Conservation (phyloP, 306 rosid genomes). For the Malus sieversii region DNA sequence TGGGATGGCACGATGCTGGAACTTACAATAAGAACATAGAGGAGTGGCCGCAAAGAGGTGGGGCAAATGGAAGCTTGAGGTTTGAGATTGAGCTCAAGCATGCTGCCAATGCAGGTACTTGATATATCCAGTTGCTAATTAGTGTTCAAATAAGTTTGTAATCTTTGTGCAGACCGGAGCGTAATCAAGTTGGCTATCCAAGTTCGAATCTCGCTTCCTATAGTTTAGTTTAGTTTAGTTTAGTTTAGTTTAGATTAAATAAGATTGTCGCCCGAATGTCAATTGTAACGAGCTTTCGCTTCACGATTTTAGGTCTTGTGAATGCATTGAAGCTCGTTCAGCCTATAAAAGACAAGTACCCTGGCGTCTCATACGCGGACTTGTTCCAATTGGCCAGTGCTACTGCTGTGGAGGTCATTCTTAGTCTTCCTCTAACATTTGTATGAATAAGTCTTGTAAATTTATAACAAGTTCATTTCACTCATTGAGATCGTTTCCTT, state of each 20-base stretch:
- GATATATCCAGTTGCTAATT: neutral
- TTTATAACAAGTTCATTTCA: conserved; percentile 1
- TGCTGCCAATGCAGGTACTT: conserved; percentile 89
- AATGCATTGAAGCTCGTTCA: conserved; percentile 93
- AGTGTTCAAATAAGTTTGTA: neutral
- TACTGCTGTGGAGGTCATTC: conserved; percentile 79
- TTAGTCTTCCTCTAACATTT: conserved; percentile 11
- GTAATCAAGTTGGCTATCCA: neutral
- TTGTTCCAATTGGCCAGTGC: conserved; percentile 95
- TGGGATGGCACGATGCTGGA: conserved; percentile 99
- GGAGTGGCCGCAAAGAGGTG: conserved; percentile 95
- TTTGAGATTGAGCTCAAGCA: conserved; percentile 84
- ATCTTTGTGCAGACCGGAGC: neutral
- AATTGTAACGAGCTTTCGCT: conserved; percentile 9
- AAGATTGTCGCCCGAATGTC: too few species aligned
- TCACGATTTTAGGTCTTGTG: conserved; percentile 56
- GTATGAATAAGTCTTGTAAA: neutral
- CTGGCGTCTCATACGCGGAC: conserved; percentile 89
- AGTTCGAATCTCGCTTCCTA: too few species aligned
- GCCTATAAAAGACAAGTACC: conserved; percentile 86
- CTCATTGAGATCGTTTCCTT: conserved; percentile 12
- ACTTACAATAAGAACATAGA: conserved; percentile 83
- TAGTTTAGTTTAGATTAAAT: too few species aligned
- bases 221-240: too few species aligned
- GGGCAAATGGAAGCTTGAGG: conserved; percentile 92